phyloP scores from a whole-genome alignment of 2,329 filamentous ascomycete species.

The Penicillium sp. region DNA sequence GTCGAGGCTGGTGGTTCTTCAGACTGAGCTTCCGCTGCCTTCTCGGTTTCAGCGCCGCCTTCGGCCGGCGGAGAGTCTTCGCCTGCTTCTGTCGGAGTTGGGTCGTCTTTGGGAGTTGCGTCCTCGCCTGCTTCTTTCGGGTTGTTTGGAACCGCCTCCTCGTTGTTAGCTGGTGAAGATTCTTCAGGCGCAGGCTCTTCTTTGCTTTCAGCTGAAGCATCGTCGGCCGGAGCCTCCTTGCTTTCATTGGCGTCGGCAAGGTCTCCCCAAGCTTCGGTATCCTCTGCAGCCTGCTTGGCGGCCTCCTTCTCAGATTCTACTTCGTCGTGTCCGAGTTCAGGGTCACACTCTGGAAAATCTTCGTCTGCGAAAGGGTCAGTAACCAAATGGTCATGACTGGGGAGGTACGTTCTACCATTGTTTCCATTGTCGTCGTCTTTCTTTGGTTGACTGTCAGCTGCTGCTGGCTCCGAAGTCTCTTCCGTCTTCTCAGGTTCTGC shows the following conservation, averaged over 20 bases:
- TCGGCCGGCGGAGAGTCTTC: not conserved
- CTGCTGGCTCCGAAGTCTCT: constrained; percentile 13
- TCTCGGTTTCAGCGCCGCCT: not conserved
- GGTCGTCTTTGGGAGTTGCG: constrained; percentile 7
- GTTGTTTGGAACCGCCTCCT: constrained; percentile 9
- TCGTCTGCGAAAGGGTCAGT: constrained; percentile 26
- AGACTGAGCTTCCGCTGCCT: constrained; percentile 1
- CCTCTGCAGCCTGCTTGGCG: constrained; percentile 33
- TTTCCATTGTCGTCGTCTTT: constrained; percentile 14
- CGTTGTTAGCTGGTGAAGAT: not conserved
- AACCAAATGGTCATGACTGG: not conserved
- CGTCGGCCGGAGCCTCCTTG: constrained; percentile 9
- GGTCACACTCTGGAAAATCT: constrained; percentile 35
- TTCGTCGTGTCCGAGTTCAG: constrained; percentile 28
- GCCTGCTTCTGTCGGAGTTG: constrained; percentile 4
- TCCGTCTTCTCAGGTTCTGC: constrained; percentile 12
- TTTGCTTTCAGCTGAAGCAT: constrained; percentile 7
- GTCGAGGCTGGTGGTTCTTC: constrained; percentile 11
- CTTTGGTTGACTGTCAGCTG: constrained; percentile 12
- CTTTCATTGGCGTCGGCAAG: constrained; percentile 11
- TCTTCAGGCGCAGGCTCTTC: constrained; percentile 8
- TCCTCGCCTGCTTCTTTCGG: constrained; percentile 3
- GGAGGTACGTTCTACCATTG: constrained; percentile 23
- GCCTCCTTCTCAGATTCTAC: constrained; percentile 36
- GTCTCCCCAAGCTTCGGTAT: constrained; percentile 29